These are phyloP conservation scores for Podospora tetraspora DNA, from an alignment of 495 filamentous ascomycete genomes.

Conservation along the genomic window DNA sequence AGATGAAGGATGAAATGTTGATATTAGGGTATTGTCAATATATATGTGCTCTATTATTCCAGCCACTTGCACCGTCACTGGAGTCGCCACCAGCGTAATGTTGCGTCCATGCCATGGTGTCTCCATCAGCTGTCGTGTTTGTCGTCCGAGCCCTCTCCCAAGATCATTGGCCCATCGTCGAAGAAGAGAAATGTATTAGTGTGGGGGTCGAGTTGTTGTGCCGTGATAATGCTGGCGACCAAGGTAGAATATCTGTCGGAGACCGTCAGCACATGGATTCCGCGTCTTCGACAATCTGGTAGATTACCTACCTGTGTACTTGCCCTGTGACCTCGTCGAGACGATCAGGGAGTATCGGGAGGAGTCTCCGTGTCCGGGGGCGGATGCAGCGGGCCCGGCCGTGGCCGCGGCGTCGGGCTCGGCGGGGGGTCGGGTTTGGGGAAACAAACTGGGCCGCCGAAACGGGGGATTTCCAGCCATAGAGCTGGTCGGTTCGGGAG, in stretches of 20 bases:
- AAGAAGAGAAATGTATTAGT: not conserved
- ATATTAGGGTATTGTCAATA: not conserved
- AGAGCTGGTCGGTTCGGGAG: not conserved
- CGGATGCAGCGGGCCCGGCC: not conserved
- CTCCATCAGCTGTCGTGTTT: not conserved
- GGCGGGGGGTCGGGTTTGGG: not conserved
- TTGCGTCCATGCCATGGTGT: not conserved
- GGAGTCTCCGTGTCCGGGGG: not conserved
- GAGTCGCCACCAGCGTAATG: not conserved
- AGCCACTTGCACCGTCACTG: not conserved
- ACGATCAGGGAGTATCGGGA: not conserved
- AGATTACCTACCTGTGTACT: not conserved
- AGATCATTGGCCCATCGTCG: not conserved
- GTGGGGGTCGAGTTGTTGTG: no score
- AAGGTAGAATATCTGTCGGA: not conserved
- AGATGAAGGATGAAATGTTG: not conserved
- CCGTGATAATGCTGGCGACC: not conserved
- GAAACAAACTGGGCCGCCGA: not conserved
- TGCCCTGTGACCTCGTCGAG: not conserved
- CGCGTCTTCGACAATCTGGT: not conserved
- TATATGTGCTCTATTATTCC: not conserved
- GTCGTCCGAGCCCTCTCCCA: not conserved
- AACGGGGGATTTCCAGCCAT: not conserved
- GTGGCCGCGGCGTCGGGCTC: not conserved
- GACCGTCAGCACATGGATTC: not conserved